Conservation (phyloP, 2,329 filamentous ascomycete species). For the Xylariaceae sp. region DNA sequence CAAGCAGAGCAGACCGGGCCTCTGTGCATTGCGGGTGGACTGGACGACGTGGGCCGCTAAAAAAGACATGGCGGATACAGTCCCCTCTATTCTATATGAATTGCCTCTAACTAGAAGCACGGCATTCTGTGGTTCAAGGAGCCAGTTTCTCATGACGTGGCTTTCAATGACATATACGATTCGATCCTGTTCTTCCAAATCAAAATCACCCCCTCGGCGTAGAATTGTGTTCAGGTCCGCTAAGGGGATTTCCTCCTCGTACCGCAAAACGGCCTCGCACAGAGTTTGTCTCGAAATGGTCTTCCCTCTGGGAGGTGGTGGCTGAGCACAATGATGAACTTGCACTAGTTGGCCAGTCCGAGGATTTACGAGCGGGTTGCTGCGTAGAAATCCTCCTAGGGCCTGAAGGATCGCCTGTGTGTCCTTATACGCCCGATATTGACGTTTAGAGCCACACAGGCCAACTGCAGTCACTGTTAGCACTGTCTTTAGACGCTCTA, state of each 20-base stretch:
- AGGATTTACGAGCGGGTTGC: slow-evolving; percentile 6
- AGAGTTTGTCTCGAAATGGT: slow-evolving; percentile 12
- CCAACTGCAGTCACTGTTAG: too few species aligned
- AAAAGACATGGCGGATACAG: slow-evolving; percentile 11
- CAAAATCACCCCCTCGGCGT: slow-evolving; percentile 8
- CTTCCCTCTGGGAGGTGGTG: neutral
- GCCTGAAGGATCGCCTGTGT: neutral
- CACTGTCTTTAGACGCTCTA: too few species aligned
- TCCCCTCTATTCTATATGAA: slow-evolving; percentile 37
- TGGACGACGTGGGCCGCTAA: slow-evolving; percentile 13
- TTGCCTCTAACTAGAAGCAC: slow-evolving; percentile 9
- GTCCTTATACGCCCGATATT: neutral
- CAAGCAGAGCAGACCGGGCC: neutral
- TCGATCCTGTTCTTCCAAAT: slow-evolving; percentile 11
- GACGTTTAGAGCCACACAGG: too few species aligned
- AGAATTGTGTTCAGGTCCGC: slow-evolving; percentile 5
- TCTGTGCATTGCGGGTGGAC: slow-evolving; percentile 6
- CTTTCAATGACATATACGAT: slow-evolving; percentile 15
- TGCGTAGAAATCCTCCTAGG: neutral
- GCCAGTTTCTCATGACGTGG: slow-evolving; percentile 4
- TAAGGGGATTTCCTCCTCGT: slow-evolving; percentile 4
- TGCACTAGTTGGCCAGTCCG: neutral
- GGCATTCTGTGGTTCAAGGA: slow-evolving; percentile 7
- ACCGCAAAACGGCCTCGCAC: slow-evolving; percentile 8
- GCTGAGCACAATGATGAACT: neutral